Conservation (phyloP, 1,284 basidiomycete genomes). For the Leccinum subatratum region DNA sequence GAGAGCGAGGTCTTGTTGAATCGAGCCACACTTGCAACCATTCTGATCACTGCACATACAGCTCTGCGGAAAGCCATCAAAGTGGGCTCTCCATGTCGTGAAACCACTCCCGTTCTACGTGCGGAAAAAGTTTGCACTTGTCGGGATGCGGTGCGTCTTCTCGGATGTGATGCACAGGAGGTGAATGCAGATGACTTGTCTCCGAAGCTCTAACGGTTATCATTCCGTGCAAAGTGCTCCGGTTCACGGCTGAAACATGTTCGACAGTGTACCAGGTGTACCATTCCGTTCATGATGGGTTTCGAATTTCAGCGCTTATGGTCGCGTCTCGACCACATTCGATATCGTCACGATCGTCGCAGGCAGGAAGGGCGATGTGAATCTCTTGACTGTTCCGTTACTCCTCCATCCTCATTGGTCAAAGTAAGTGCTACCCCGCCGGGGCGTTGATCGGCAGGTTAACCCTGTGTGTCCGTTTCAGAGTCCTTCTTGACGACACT, state of each 20-base stretch:
- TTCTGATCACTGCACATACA: neutral
- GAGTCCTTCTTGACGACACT: conserved; percentile 8
- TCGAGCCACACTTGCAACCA: too few relatives aligned
- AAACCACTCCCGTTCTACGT: conserved; percentile 32
- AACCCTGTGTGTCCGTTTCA: conserved; percentile 2
- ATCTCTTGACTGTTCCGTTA: conserved; percentile 46
- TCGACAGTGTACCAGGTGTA: neutral
- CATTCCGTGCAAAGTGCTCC: too few relatives aligned
- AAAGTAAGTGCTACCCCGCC: conserved; percentile 38
- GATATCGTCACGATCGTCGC: conserved; percentile 52
- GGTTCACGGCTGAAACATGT: too few relatives aligned
- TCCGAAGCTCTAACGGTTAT: too few relatives aligned
- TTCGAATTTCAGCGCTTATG: conserved; percentile 36
- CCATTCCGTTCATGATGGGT: conserved; percentile 48
- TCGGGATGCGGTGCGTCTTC: conserved; percentile 36
- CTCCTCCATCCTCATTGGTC: conserved; percentile 60
- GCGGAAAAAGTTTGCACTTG: conserved; percentile 30
- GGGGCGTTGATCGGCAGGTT: neutral
- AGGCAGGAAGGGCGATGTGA: conserved; percentile 42
- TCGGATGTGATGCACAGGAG: neutral
- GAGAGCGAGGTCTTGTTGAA: conserved; percentile 28
- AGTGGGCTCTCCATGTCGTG: conserved; percentile 32
- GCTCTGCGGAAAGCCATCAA: conserved; percentile 23
- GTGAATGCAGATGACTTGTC: too few relatives aligned
- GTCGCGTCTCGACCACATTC: conserved; percentile 37